Conservation (phyloP, 2,329 filamentous ascomycete species). For the Ascochyta rabiei region DNA sequence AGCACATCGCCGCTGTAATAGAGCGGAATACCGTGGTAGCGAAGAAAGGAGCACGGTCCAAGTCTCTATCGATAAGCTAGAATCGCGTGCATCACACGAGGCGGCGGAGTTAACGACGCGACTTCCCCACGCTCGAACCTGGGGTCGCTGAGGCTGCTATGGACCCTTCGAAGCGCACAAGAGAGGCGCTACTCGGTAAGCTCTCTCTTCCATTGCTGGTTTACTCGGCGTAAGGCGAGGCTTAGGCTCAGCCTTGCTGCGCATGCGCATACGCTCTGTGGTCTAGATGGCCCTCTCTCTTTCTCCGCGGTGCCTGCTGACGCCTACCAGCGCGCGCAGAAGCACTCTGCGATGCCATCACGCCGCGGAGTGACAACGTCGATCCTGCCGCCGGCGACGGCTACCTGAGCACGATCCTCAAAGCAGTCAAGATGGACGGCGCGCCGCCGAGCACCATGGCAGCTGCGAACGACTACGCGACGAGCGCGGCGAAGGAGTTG, state of each 20-base stretch:
- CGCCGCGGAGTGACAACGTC: constrained; percentile 52
- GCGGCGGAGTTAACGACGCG: not conserved
- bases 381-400: constrained; percentile 32
- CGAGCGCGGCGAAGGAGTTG: constrained; percentile 63
- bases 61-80: constrained; percentile 8
- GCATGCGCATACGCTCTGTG: not conserved
- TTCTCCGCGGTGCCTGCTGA: not conserved
- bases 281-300: not conserved
- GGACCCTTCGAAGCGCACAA: constrained; percentile 51
- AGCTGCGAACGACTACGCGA: constrained; percentile 57
- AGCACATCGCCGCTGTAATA: not conserved
- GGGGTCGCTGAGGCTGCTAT: constrained; percentile 30
- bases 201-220: not conserved
- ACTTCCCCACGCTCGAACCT: constrained; percentile 5
- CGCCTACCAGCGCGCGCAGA: constrained; percentile 46
- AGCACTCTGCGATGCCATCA: constrained; percentile 47
- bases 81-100: not conserved
- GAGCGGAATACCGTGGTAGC: not conserved
- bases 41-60: not conserved
- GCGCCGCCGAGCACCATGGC: constrained; percentile 37
- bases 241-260: not conserved
- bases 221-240: not conserved
- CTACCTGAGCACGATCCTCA: constrained; percentile 61
- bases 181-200: constrained; percentile 49
- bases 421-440: constrained; percentile 59